A percentile compares a stretch with the other conserved stretches of the same genome.
phyloP scores from a whole-genome alignment of 2,329 filamentous ascomycete species.

The Fonsecaea monophora region DNA sequence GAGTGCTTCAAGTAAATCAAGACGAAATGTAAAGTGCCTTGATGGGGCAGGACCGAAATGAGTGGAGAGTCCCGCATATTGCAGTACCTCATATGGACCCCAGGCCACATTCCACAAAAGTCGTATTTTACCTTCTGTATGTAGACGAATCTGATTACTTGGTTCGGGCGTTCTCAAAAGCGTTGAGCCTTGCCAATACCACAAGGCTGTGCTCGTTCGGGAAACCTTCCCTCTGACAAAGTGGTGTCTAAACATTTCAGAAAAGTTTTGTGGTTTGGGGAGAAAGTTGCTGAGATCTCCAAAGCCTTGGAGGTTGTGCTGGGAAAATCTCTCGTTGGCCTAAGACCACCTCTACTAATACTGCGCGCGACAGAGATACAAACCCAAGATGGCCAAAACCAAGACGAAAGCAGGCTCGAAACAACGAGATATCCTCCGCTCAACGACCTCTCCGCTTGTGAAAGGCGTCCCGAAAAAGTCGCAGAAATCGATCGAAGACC shows the following conservation, averaged over 20 bases:
- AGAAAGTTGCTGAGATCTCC: not conserved
- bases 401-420: slow-evolving; percentile 28
- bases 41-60: not conserved
- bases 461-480: slow-evolving; percentile 53
- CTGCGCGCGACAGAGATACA: not conserved
- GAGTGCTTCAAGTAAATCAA: not conserved
- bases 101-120: not conserved
- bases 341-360: not conserved
- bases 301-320: not conserved
- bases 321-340: not conserved
- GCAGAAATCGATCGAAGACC: slow-evolving; percentile 60
- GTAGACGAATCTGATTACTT: not conserved
- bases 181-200: not conserved
- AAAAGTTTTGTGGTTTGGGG: not conserved
- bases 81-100: not conserved
- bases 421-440: slow-evolving; percentile 34
- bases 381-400: slow-evolving; percentile 31
- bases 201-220: not conserved
- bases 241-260: not conserved
- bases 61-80: not conserved
- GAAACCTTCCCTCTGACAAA: not conserved
- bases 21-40: not conserved
- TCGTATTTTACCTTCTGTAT: not conserved
- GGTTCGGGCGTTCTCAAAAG: not conserved
- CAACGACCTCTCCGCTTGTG: slow-evolving; percentile 41